Conservation (phyloP, 2,329 filamentous ascomycete genomes). For the Cladosporium cucumerinum region DNA sequence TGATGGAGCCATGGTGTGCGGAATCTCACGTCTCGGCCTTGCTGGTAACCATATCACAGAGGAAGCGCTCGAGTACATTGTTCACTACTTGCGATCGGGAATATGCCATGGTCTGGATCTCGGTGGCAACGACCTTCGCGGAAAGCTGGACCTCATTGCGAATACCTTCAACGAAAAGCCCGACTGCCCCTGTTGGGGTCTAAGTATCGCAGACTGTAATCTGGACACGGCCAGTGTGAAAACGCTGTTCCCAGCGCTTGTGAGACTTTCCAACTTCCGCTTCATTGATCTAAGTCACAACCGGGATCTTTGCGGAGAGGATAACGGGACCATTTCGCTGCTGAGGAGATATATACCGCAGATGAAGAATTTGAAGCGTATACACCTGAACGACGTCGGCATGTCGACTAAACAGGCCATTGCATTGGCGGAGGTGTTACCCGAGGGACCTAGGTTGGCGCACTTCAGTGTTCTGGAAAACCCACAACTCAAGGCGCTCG, state of each 20-base stretch:
- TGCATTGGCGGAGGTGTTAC: slow-evolving; percentile 82
- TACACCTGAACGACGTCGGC: slow-evolving; percentile 81
- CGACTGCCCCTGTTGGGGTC: slow-evolving; percentile 64
- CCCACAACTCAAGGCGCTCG: slow-evolving; percentile 64
- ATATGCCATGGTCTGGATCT: slow-evolving; percentile 85
- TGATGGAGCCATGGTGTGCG: slow-evolving; percentile 76
- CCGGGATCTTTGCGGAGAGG: slow-evolving; percentile 62
- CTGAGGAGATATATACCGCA: slow-evolving; percentile 82
- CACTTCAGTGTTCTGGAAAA: slow-evolving; percentile 89
- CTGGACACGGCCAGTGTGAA: slow-evolving; percentile 69
- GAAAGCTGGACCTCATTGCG: slow-evolving; percentile 45
- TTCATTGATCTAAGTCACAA: slow-evolving; percentile 95
- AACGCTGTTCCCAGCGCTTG: slow-evolving; percentile 70
- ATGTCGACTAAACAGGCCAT: slow-evolving; percentile 87
- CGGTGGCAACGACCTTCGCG: slow-evolving; percentile 71
- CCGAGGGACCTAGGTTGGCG: slow-evolving; percentile 75
- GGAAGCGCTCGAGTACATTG: slow-evolving; percentile 71
- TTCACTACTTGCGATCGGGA: slow-evolving; percentile 70
- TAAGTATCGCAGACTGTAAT: slow-evolving; percentile 84
- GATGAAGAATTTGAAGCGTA: slow-evolving; percentile 71
- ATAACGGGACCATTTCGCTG: slow-evolving; percentile 42
- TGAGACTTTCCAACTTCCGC: slow-evolving; percentile 67
- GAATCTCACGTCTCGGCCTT: slow-evolving; percentile 74
- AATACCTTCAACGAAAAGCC: slow-evolving; percentile 47
- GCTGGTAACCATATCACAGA: slow-evolving; percentile 76